These are phyloP conservation scores for Fulvia fulva DNA, from an alignment of 2,329 filamentous ascomycete species.

Conservation along the genomic window DNA sequence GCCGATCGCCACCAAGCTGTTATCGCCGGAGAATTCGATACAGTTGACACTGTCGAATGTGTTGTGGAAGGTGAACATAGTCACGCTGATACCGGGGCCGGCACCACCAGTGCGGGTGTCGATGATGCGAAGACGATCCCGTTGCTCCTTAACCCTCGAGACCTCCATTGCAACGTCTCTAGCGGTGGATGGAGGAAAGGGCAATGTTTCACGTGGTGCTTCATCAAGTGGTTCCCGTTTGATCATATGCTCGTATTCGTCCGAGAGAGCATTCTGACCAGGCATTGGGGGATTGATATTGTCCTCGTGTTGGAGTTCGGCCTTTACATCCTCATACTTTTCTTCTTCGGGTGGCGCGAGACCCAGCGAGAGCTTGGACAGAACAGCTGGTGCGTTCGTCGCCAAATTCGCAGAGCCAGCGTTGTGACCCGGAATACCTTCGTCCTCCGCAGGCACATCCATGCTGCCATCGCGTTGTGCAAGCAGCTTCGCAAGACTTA, in stretches of 20 bases:
- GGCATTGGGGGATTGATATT: conserved; percentile 65
- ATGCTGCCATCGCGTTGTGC: conserved; percentile 51
- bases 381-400: conserved; percentile 55
- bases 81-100: conserved; percentile 78
- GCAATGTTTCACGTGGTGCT: conserved; percentile 73
- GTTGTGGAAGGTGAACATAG: conserved; percentile 99
- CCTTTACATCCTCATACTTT: conserved; percentile 77
- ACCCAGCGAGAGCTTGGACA: conserved; percentile 68
- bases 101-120: conserved; percentile 78
- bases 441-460: conserved; percentile 61
- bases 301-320: conserved; percentile 83
- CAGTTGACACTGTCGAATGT: conserved; percentile 88
- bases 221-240: conserved; percentile 90
- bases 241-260: conserved; percentile 78
- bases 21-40: conserved; percentile 91
- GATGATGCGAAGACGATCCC: conserved; percentile 78
- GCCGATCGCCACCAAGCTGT: conserved; percentile 78
- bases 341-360: conserved; percentile 79
- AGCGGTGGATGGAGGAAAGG: conserved; percentile 80
- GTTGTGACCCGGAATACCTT: conserved; percentile 65
- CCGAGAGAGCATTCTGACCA: conserved; percentile 70
- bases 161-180: conserved; percentile 92
- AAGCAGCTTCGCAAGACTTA: conserved; percentile 58
- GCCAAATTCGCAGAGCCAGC: conserved; percentile 60
- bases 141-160: conserved; percentile 86